Conservation (phyloP, 139 green algal genomes). For the Picochlorum sp. region DNA sequence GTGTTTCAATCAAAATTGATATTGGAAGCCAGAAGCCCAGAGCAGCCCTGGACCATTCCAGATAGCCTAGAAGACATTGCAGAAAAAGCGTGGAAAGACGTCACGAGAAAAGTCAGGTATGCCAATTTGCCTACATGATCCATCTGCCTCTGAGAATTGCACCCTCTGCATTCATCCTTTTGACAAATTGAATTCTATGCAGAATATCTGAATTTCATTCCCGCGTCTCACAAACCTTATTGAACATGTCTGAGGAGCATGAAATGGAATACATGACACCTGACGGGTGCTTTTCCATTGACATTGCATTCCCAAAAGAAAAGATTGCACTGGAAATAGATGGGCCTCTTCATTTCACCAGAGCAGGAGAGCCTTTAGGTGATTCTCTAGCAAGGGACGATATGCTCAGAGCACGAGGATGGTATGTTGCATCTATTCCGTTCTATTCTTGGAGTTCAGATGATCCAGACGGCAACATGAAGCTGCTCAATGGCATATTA, state of each 20-base stretch:
- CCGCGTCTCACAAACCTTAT: slow-evolving; percentile 32
- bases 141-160: background rate
- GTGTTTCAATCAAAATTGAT: slow-evolving; percentile 14
- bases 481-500: no score
- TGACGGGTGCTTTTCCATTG: slow-evolving; percentile 41
- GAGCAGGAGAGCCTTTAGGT: slow-evolving; percentile 31
- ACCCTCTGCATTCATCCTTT: no score
- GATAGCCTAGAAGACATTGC: background rate
- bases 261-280: slow-evolving; percentile 32
- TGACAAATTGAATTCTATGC: background rate
- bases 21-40: background rate
- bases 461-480: background rate
- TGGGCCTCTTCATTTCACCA: slow-evolving; percentile 50
- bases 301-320: slow-evolving; percentile 35
- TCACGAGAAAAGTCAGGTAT: background rate
- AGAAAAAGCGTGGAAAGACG: background rate
- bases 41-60: background rate
- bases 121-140: background rate
- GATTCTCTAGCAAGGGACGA: slow-evolving; percentile 9
- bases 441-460: slow-evolving; percentile 35
- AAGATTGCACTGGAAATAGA: slow-evolving; percentile 43
- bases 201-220: slow-evolving; percentile 29
- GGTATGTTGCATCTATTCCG: slow-evolving; percentile 35
- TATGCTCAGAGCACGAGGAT: slow-evolving; percentile 33
- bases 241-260: slow-evolving; percentile 26